Percentiles rank a stretch among this genome's conserved stretches.
Evolutionary conservation across 2,329 filamentous ascomycete species (phyloP).

Genomic region (Huntiella moniliformis): DNA sequence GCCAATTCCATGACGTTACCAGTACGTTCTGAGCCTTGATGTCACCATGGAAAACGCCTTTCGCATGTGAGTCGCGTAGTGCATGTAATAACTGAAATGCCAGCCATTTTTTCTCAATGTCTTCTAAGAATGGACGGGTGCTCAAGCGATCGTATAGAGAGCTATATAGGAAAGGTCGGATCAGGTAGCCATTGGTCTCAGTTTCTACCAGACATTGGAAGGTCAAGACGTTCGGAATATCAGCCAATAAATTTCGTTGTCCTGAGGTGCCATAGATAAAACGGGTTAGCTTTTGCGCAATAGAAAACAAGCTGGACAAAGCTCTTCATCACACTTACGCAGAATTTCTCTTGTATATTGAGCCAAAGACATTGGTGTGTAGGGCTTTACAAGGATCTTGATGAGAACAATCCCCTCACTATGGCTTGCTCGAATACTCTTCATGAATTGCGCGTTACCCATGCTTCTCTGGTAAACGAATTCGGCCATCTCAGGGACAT

Average conservation of each 20-base stretch:
- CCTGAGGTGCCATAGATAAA: slow-evolving; percentile 26
- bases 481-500: slow-evolving; percentile 79
- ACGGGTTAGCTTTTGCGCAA: neutral
- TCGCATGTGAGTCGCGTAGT: slow-evolving; percentile 73
- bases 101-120: slow-evolving; percentile 98
- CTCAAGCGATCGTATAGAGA: slow-evolving; percentile 94
- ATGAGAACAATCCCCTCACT: slow-evolving; percentile 82
- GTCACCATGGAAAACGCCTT: slow-evolving; percentile 86
- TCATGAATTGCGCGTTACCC: slow-evolving; percentile 87
- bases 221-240: slow-evolving; percentile 76
- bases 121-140: slow-evolving; percentile 86
- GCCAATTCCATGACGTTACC: slow-evolving; percentile 98
- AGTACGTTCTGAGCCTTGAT: slow-evolving; percentile 97
- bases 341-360: slow-evolving; percentile 57
- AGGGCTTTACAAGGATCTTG: slow-evolving; percentile 89
- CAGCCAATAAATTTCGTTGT: slow-evolving; percentile 59
- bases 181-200: slow-evolving; percentile 74
- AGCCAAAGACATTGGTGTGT: slow-evolving; percentile 60
- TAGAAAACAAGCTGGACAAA: neutral
- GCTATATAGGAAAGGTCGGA: slow-evolving; percentile 88
- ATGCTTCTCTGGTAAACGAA: slow-evolving; percentile 83
- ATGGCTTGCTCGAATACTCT: slow-evolving; percentile 79
- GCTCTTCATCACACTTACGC: slow-evolving; percentile 32
- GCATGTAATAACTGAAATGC: slow-evolving; percentile 89
- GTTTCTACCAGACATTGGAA: slow-evolving; percentile 90